Evolutionary conservation across 441 rosid species (phyloP).

Genomic region (Erodium texanum): DNA sequence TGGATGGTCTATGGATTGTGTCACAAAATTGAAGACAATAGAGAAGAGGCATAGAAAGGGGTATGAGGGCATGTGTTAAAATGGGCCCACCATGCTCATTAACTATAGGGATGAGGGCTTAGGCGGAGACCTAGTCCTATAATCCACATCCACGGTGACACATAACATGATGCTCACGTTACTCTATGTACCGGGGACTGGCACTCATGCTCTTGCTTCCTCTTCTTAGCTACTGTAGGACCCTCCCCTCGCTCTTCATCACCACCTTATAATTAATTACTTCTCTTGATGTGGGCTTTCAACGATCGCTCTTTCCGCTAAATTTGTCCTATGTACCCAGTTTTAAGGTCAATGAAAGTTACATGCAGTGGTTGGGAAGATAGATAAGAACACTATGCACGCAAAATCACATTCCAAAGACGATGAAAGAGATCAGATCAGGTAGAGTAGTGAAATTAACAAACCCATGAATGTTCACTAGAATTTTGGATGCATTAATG

Average conservation of each 20-base stretch:
- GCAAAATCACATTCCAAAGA: neutral
- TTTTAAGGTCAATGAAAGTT: neutral
- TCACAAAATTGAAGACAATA: too few species aligned
- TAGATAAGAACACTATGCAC: neutral
- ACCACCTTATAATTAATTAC: neutral
- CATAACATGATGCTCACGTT: conserved; percentile 42
- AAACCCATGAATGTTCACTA: too few species aligned
- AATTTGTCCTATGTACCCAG: neutral
- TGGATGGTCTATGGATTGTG: too few species aligned
- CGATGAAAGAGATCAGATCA: too few species aligned
- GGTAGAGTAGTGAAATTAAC: too few species aligned
- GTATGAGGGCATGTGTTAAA: conserved; percentile 34
- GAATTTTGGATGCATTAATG: too few species aligned
- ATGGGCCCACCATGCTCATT: conserved; percentile 29
- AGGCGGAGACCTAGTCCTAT: conserved; percentile 3
- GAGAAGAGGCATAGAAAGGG: too few species aligned
- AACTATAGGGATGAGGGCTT: too few species aligned
- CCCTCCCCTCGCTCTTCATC: neutral
- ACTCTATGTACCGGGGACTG: too few species aligned
- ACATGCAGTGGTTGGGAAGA: neutral
- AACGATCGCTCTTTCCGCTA: neutral
- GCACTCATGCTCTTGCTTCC: conserved; percentile 31
- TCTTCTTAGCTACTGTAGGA: neutral
- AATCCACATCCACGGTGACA: conserved; percentile 20
- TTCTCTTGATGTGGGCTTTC: too few species aligned